These are phyloP conservation scores for Mycena sp. DNA, from an alignment of 1,284 basidiomycete genomes.

Conservation along the genomic window DNA sequence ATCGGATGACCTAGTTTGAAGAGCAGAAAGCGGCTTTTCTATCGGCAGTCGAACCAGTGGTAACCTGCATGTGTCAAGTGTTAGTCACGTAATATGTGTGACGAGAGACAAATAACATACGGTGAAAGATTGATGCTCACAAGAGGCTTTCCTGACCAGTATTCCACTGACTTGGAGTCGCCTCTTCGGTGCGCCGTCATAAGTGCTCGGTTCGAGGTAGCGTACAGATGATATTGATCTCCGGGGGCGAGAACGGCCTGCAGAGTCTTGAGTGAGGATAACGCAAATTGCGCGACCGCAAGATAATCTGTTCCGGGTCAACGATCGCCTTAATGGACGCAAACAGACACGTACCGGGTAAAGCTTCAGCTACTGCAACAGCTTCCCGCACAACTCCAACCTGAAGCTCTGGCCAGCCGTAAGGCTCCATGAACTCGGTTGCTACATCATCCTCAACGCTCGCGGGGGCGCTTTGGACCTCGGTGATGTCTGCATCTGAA, in stretches of 20 bases:
- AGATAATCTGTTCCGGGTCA: slow-evolving; percentile 67
- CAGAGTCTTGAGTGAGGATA: slow-evolving; percentile 81
- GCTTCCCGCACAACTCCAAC: slow-evolving; percentile 92
- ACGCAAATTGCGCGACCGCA: slow-evolving; percentile 80
- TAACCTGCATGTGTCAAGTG: slow-evolving; percentile 58
- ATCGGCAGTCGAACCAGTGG: slow-evolving; percentile 77
- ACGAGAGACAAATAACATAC: slow-evolving; percentile 57
- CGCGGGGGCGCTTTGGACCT: slow-evolving; percentile 29
- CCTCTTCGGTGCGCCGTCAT: slow-evolving; percentile 82
- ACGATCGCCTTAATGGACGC: slow-evolving; percentile 8
- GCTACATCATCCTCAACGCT: slow-evolving; percentile 51
- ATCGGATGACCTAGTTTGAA: slow-evolving; percentile 56
- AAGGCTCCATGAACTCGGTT: slow-evolving; percentile 60
- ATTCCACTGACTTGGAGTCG: slow-evolving; percentile 75
- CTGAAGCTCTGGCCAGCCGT: slow-evolving; percentile 95
- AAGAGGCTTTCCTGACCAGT: slow-evolving; percentile 87
- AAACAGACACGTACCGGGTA: slow-evolving; percentile 75
- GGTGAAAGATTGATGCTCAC: slow-evolving; percentile 82
- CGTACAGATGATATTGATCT: slow-evolving; percentile 85
- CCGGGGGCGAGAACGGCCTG: slow-evolving; percentile 72
- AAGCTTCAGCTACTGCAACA: slow-evolving; percentile 87
- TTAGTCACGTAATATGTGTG: slow-evolving; percentile 23
- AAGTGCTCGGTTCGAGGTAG: slow-evolving; percentile 76
- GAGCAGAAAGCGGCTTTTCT: slow-evolving; percentile 74
- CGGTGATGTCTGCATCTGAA: slow-evolving; percentile 40